Evolutionary conservation across 768 basidiomycete species (phyloP).

Genomic region (Xerocomus spinulosus): DNA sequence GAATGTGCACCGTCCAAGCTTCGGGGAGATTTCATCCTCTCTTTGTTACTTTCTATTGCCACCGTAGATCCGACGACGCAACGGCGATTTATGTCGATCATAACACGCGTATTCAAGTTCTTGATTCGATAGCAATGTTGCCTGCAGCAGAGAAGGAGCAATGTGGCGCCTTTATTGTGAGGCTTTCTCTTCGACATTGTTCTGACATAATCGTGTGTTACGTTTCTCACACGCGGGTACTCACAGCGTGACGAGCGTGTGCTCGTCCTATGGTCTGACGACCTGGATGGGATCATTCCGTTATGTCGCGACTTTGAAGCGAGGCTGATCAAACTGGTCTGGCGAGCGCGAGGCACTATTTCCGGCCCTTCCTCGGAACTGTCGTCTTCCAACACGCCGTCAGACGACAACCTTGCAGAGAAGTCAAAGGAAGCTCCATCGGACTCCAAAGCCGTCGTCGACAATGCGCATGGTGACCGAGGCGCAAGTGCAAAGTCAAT

Average conservation of each 20-base stretch:
- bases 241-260: slow-evolving; percentile 76
- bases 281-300: slow-evolving; percentile 74
- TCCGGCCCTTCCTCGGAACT: slow-evolving; percentile 33
- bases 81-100: slow-evolving; percentile 64
- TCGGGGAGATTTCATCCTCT: not conserved
- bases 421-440: slow-evolving; percentile 32
- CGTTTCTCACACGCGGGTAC: not conserved
- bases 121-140: slow-evolving; percentile 64
- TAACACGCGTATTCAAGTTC: slow-evolving; percentile 83
- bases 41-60: not conserved
- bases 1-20: not conserved
- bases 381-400: slow-evolving; percentile 45
- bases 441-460: slow-evolving; percentile 8
- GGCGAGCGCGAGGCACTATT: slow-evolving; percentile 45
- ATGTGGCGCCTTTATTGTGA: slow-evolving; percentile 80
- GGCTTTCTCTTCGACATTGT: slow-evolving; percentile 19
- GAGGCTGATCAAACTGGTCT: slow-evolving; percentile 77
- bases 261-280: slow-evolving; percentile 81
- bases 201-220: not conserved
- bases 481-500: not conserved
- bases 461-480: slow-evolving; percentile 1
- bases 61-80: slow-evolving; percentile 51
- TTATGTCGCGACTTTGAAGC: slow-evolving; percentile 69
- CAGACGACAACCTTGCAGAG: slow-evolving; percentile 53
- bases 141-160: slow-evolving; percentile 86